Conservation (phyloP, 345 rosid species). For the Xanthoceras sorbifolium region DNA sequence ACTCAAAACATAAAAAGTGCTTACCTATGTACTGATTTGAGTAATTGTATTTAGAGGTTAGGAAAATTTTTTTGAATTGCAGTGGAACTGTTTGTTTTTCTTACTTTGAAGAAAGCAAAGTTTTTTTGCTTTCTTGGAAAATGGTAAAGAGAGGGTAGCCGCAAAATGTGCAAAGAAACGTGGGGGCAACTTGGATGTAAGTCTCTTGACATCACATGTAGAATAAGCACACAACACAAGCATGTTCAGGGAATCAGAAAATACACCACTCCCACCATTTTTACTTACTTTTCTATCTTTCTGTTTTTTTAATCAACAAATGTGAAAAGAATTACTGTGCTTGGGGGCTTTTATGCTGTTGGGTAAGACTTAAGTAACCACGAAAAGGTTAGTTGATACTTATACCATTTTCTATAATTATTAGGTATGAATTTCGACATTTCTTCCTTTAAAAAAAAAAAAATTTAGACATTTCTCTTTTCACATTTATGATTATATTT, state of each 20-base stretch:
- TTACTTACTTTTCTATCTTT: too few species aligned
- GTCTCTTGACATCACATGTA: conserved; percentile 40
- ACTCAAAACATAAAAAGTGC: conserved; percentile 21
- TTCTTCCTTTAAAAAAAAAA: too few species aligned
- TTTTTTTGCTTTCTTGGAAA: conserved; percentile 12
- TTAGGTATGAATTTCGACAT: too few species aligned
- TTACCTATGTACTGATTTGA: conserved; percentile 7
- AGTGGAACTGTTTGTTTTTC: not conserved
- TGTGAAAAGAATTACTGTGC: too few species aligned
- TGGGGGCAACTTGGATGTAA: conserved; percentile 62
- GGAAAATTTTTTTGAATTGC: conserved; percentile 2
- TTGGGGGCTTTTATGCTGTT: too few species aligned
- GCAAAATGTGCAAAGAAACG: conserved; percentile 64
- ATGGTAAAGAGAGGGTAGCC: conserved; percentile 27
- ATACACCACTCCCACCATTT: not conserved
- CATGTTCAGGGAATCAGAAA: conserved; percentile 21
- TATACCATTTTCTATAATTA: too few species aligned
- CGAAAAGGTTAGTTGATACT: too few species aligned
- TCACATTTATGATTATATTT: too few species aligned
- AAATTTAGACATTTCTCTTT: too few species aligned
- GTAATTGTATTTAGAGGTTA: conserved; percentile 13
- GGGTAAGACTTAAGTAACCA: too few species aligned
- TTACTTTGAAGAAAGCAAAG: conserved; percentile 14
- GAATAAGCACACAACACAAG: conserved; percentile 14
- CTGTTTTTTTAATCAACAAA: too few species aligned